Evolutionary conservation across 192 early-diverging fungal species (phyloP), one percentile per base, ranked within the genome.

Genomic region (Rhizophlyctis rosea): DNA sequence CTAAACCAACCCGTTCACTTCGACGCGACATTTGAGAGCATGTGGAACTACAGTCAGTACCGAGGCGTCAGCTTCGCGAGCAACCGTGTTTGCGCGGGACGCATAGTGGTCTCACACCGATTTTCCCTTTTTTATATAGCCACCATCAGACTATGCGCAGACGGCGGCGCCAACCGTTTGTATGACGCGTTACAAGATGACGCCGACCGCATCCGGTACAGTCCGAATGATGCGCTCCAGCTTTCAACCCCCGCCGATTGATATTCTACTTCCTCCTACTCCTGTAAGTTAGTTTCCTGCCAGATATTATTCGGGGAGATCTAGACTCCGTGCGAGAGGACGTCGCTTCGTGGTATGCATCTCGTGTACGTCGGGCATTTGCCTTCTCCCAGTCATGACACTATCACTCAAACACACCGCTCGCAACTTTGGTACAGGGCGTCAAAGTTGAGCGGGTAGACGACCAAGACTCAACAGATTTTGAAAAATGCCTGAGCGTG

Each of bases 121-220:
- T 59, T 64, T 50, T 50, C n/a, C 57, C 48, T 68, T 3, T 34
- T n/a, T 21, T 11, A 23, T 62, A 31, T 57, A 88, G 86, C 87
- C 34, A 54, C 67, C 2, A 71, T 75, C 21, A 62, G 77, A 21
- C 69, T 95, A 36, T 92, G 92, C 65, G 88, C 91, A 0, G 95
- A 98, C 57, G 95, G 95, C 18, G 95, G 92, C 9, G 88, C 88
- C 28, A 98, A 98, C 69, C 81, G 88, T 25, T 71, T 98, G 27
- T 93, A 86, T 54, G 84, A 90, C 50, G 53, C 81, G 2, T 80
- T 91, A 54, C 47, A 70, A n/a, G 64, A 66, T 2, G 75, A 74
- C 30, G 71, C 66, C 29, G 76, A 76, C 21, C 69, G 78, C 36
- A 34, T 21, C 50, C 60, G 60, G 83, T 82, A 68, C 13, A 50